Evolutionary conservation across 768 basidiomycete species (phyloP), one percentile per base, ranked within the genome.

Genomic region (Pisolithus sp.): DNA sequence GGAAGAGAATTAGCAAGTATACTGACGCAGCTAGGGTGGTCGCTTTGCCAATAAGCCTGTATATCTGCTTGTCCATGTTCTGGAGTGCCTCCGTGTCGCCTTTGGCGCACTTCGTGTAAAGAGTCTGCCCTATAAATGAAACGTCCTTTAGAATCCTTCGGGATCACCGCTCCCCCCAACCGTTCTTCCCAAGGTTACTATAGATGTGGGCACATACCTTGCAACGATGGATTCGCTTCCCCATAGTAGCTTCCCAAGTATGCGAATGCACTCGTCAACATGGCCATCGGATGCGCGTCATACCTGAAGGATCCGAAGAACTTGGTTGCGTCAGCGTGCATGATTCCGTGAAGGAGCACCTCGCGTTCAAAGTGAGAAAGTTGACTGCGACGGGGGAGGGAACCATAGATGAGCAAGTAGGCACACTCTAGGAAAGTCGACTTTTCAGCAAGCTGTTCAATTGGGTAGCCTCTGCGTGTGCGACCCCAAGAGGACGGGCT

Each of bases 231-330:
- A 66, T 94, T 94, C 5, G 90, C 89, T 61, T 93, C 90, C 59
- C 78, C 73, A 62, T 93, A 93, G 65, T 89, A 90, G 6, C 88
- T 90, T 4, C 92, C 91, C 20, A 95, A 70, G 61, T 93, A 93
- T 7, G 92, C 82, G 59, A 94, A 88, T 4, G 88, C 88, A 58
- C 86, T 89, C 4, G 86, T 90, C 42, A 93, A 75, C 56, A 93
- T 93, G 18, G 88, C 82, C 91, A 93, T 93, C 0, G 92, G 92
- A 61, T 94, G 92, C 1, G 92, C 87, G 55, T 94, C 92, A 63
- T 92, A 91, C 46, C 90, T 89, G 70, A 86, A 87, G 24, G 83
- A 77, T 34, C 79, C 74, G 71, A 82, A 82, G 73, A 89, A 79
- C 44, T 79, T 76, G 54, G 82, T 81, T 24, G 86, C 78, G 54